Conservation (phyloP, 805 yeast genomes). For the Henningerozyma blattae region DNA sequence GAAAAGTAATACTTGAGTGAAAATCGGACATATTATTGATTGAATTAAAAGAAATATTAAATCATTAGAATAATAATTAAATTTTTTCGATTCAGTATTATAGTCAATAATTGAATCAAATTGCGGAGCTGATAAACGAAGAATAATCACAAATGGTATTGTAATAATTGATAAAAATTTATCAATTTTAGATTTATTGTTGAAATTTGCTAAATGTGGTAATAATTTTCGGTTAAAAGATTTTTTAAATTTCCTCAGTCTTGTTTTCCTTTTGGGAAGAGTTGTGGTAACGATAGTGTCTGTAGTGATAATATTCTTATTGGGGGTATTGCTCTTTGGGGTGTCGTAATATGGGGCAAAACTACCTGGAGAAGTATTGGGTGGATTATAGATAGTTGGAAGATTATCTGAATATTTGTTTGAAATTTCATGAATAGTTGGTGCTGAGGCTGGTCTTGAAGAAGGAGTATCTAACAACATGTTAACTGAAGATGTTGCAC, state of each 20-base stretch:
- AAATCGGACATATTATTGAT: conserved; percentile 22
- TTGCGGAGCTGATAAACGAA: conserved; percentile 28
- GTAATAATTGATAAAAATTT: conserved; percentile 21
- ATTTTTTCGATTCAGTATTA: conserved; percentile 12
- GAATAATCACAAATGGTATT: conserved; percentile 24
- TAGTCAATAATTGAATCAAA: conserved; percentile 16
- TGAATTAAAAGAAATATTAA: conserved; percentile 20
- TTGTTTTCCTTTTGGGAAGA: neutral
- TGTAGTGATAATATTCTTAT: neutral
- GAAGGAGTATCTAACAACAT: neutral
- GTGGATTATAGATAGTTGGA: neutral
- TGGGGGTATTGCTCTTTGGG: conserved; percentile 3
- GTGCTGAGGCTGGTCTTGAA: conserved; percentile 12
- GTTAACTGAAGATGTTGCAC: neutral
- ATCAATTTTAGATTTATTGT: conserved; percentile 15
- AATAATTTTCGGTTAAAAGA: conserved; percentile 11
- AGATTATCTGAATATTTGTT: neutral
- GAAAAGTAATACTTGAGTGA: conserved; percentile 11
- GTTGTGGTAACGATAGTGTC: neutral
- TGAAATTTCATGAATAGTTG: conserved; percentile 2
- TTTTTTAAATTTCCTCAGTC: neutral
- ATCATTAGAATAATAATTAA: conserved; percentile 9
- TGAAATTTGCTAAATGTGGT: conserved; percentile 25
- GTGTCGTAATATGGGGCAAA: conserved; percentile 17
- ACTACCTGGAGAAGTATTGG: conserved; percentile 14